Percentiles rank a stretch among this genome's conserved stretches.
Evolutionary conservation across 192 early-diverging fungal genomes (phyloP).

Genomic region (Coemansia sp.): DNA sequence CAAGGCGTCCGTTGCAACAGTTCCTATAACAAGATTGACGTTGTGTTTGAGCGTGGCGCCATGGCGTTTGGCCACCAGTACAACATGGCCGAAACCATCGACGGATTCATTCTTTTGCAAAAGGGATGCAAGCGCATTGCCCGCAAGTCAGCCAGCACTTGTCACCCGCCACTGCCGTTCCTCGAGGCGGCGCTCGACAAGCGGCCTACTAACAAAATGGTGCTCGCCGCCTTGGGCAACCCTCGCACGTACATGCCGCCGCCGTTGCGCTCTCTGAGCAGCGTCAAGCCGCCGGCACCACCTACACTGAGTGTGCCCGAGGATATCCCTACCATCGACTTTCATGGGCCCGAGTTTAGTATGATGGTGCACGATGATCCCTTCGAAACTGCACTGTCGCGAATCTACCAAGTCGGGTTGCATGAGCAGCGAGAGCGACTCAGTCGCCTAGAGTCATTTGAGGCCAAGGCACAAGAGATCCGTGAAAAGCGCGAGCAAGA

Average conservation of each 20-base stretch:
- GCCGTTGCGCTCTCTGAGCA: slow-evolving; percentile 40
- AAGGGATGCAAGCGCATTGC: slow-evolving; percentile 58
- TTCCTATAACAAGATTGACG: slow-evolving; percentile 43
- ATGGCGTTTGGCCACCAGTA: slow-evolving; percentile 52
- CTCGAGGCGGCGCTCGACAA: slow-evolving; percentile 16
- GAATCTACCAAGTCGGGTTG: slow-evolving; percentile 56
- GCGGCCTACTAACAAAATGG: slow-evolving; percentile 30
- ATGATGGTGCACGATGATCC: slow-evolving; percentile 60
- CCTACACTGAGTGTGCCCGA: slow-evolving; percentile 41
- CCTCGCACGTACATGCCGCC: slow-evolving; percentile 45
- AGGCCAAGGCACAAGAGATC: slow-evolving; percentile 47
- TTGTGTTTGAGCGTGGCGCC: slow-evolving; percentile 49
- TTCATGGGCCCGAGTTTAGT: slow-evolving; percentile 47
- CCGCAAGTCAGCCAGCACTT: slow-evolving; percentile 40
- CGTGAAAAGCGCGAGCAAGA: slow-evolving; percentile 36
- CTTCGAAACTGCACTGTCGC: slow-evolving; percentile 57
- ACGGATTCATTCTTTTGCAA: slow-evolving; percentile 53
- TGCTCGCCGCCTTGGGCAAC: slow-evolving; percentile 38
- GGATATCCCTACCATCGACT: slow-evolving; percentile 50
- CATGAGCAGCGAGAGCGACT: slow-evolving; percentile 58
- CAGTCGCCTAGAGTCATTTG: slow-evolving; percentile 52
- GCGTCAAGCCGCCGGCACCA: slow-evolving; percentile 26
- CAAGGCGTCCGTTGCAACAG: slow-evolving; percentile 54
- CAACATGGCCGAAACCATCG: slow-evolving; percentile 58
- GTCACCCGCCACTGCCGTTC: slow-evolving; percentile 34